Evolutionary conservation across 2,329 filamentous ascomycete species (phyloP), one percentile per base, ranked within the genome.

Genomic region (Hymenoscyphus scutula): DNA sequence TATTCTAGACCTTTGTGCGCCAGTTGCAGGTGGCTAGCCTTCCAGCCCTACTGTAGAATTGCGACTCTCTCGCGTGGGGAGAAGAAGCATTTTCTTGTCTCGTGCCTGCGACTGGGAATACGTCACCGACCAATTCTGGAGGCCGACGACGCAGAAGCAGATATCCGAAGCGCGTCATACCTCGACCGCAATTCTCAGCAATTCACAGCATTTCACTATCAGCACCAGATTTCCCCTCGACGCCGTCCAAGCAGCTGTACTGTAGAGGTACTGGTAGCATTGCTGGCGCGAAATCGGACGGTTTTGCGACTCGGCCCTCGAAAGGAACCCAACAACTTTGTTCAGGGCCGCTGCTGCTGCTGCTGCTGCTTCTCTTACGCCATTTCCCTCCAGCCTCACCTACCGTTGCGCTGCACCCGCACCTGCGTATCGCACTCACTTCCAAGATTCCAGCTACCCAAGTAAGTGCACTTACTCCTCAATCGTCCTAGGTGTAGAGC

Each of bases 91-190:
- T 48, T 48, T 48, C 38, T 23, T 48, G 41, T 23, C 41, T 45
- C 19, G 38, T 23, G 41, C 19, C 41, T 48, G 41, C 41, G 41
- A 48, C n/a, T 19, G 32, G 10, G 41, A 48, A 48, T 48, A 48
- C 41, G 41, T 48, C 41, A 48, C 41, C 41, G 41, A 48, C 41
- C 23, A 48, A 48, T 48, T 45, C 41, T 48, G n/a, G 2, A 23
- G 10, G 11, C 15, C 38, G 38, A 13, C 23, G 23, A 11, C 41
- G 41, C 41, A n/a, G 41, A 48, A n/a, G 41, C 41, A 23, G 41
- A 48, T 48, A 48, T 48, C 41, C 41, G 41, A 23, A 48, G 41
- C 41, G 41, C 41, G 41, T 48, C 41, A 48, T 48, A 25, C 41
- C 41, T 48, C 8, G 2, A 23, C 38, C 41, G 41, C 41, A 25